Conservation (phyloP, 306 rosid genomes). For the Albizia julibrissin region DNA sequence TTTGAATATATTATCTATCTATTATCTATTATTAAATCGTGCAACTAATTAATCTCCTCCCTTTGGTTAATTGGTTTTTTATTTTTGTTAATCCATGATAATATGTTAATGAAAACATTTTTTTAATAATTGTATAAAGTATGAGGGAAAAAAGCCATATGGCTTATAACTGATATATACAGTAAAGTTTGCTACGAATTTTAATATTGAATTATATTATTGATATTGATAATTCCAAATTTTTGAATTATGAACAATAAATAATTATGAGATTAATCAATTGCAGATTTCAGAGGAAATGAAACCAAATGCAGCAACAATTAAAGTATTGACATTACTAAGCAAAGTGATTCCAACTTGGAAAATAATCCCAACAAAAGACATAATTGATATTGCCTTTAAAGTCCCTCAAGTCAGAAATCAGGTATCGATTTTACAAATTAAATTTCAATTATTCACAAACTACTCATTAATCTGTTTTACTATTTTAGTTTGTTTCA, state of each 20-base stretch:
- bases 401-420: slow-evolving; percentile 52
- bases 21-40: no score
- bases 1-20: no score
- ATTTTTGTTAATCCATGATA: no score
- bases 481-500: background rate
- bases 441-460: background rate
- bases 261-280: background rate
- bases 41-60: background rate
- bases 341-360: slow-evolving; percentile 56
- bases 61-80: background rate
- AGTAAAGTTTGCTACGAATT: background rate
- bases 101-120: background rate
- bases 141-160: background rate
- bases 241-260: background rate
- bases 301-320: slow-evolving; percentile 44
- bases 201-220: background rate
- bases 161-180: background rate
- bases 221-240: background rate
- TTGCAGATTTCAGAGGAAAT: slow-evolving; percentile 62
- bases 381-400: slow-evolving; percentile 56
- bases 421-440: slow-evolving; percentile 24
- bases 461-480: background rate
- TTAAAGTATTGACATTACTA: slow-evolving; percentile 45
- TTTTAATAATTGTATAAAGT: no score
- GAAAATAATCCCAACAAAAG: slow-evolving; percentile 61